These are phyloP conservation scores for Amanita pseudoporphyria DNA, from an alignment of 768 basidiomycete genomes.

Conservation along the genomic window DNA sequence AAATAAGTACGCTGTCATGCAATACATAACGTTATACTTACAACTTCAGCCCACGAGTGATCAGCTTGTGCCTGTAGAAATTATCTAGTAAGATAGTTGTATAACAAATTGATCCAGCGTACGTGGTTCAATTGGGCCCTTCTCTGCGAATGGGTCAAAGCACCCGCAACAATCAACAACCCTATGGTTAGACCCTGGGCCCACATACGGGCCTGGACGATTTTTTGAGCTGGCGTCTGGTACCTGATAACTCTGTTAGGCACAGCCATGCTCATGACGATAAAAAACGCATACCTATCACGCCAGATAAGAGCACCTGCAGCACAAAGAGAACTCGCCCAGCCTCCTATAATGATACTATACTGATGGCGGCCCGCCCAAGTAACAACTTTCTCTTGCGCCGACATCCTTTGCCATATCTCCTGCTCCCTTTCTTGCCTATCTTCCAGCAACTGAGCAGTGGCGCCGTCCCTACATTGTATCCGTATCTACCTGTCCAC, in stretches of 20 bases:
- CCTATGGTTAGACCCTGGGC: conserved; percentile 77
- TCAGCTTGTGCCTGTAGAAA: conserved; percentile 7
- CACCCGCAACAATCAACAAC: conserved; percentile 59
- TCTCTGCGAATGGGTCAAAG: conserved; percentile 45
- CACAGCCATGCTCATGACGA: conserved; percentile 5
- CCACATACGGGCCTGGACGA: conserved; percentile 85
- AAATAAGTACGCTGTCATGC: background rate
- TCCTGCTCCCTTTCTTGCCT: conserved; percentile 29
- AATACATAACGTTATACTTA: conserved; percentile 8
- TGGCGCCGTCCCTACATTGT: conserved; percentile 38
- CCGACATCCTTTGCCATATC: conserved; percentile 43
- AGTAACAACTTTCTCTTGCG: conserved; percentile 46
- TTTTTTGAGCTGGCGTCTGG: conserved; percentile 17
- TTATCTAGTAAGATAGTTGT: background rate
- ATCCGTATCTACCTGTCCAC: background rate
- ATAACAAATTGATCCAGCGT: background rate
- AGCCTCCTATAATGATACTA: conserved; percentile 60
- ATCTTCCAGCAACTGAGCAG: conserved; percentile 43
- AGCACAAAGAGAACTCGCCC: conserved; percentile 58
- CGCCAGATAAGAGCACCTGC: conserved; percentile 64
- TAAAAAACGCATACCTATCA: conserved; percentile 36
- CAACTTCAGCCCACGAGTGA: conserved; percentile 20
- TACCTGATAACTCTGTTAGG: conserved; percentile 1
- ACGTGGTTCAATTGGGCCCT: background rate
- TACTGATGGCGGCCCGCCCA: conserved; percentile 64